Conservation (phyloP, 306 rosid species). For the Styphnolobium japonicum region DNA sequence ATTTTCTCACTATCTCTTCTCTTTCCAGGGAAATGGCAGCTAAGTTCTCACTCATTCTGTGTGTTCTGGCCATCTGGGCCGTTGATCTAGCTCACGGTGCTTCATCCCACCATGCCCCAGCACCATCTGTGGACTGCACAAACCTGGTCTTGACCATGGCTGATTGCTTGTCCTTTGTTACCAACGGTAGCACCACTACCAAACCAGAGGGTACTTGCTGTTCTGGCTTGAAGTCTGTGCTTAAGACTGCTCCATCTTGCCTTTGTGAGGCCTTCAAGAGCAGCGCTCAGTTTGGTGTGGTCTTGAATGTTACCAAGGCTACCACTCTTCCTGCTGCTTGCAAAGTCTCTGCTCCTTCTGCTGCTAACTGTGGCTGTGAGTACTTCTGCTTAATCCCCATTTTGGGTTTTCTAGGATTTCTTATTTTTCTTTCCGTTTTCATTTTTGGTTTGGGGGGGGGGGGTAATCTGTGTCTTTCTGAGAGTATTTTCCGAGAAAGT, state of each 20-base stretch:
- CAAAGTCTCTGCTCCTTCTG: slow-evolving; percentile 81
- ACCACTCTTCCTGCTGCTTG: slow-evolving; percentile 82
- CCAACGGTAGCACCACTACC: slow-evolving; percentile 64
- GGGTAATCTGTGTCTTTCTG: neutral
- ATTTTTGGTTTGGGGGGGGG: neutral
- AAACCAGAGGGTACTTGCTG: slow-evolving; percentile 80
- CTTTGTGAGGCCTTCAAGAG: slow-evolving; percentile 85
- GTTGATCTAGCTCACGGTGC: slow-evolving; percentile 7
- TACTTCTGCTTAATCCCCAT: neutral
- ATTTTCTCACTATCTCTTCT: neutral
- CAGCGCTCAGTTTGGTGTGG: slow-evolving; percentile 82
- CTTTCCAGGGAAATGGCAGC: slow-evolving; percentile 38
- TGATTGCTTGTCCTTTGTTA: slow-evolving; percentile 82
- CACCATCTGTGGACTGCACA: slow-evolving; percentile 77
- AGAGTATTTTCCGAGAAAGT: neutral
- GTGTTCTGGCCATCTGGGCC: slow-evolving; percentile 12
- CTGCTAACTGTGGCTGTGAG: slow-evolving; percentile 74
- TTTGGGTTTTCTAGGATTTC: neutral
- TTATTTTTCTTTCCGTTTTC: neutral
- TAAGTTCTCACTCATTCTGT: slow-evolving; percentile 17
- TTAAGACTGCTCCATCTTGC: slow-evolving; percentile 66
- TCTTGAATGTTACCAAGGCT: slow-evolving; percentile 82
- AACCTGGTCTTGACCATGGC: slow-evolving; percentile 63
- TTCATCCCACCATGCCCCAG: slow-evolving; percentile 52
- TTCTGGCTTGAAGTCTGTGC: slow-evolving; percentile 76